Conservation (phyloP, 2,329 filamentous ascomycete genomes). For the Epichloe glyceriae region DNA sequence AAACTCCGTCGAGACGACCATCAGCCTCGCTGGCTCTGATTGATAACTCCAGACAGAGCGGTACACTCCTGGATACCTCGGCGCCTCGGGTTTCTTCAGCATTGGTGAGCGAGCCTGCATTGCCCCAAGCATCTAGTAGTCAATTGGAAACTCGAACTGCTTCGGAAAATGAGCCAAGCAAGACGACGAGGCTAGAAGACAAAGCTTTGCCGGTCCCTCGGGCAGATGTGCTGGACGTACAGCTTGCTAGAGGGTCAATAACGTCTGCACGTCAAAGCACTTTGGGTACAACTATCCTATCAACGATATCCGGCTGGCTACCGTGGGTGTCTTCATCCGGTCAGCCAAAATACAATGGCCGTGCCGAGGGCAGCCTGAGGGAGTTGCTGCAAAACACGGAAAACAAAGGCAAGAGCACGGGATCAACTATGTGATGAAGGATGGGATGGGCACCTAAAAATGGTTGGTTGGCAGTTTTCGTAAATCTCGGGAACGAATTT, state of each 20-base stretch:
- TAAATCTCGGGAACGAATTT: too few relatives aligned
- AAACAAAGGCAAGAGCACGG: neutral
- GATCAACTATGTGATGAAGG: neutral
- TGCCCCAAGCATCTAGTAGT: constrained; percentile 41
- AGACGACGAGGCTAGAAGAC: neutral
- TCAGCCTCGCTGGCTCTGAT: constrained; percentile 25
- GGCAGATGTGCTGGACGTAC: constrained; percentile 15
- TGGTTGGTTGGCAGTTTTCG: too few relatives aligned
- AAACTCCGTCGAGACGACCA: constrained; percentile 13
- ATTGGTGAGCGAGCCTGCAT: constrained; percentile 42
- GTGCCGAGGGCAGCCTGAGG: constrained; percentile 4
- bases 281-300: constrained; percentile 20
- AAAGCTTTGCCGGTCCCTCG: neutral
- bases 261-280: constrained; percentile 13
- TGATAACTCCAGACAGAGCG: constrained; percentile 22
- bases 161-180: constrained; percentile 3
- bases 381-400: neutral
- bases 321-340: constrained; percentile 25
- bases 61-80: constrained; percentile 14
- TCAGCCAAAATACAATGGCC: neutral
- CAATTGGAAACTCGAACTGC: constrained; percentile 33
- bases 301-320: constrained; percentile 32
- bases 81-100: constrained; percentile 23
- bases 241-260: constrained; percentile 16
- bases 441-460: neutral